Conservation (phyloP, 2,329 filamentous ascomycete genomes). For the Exophiala calicioides region DNA sequence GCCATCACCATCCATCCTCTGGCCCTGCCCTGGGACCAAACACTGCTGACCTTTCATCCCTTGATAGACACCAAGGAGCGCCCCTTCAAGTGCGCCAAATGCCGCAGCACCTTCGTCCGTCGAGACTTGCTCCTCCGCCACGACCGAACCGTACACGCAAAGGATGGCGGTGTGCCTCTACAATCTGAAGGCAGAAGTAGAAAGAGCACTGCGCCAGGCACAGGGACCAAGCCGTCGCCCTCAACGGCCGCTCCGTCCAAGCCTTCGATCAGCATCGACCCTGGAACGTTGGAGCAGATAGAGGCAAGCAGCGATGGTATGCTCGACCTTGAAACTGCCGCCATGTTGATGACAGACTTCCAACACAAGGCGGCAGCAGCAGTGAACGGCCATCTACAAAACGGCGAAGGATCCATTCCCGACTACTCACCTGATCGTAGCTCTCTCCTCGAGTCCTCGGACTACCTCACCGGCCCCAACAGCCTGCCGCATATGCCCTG, state of each 20-base stretch:
- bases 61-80: conserved; percentile 90
- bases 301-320: conserved; percentile 86
- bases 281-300: conserved; percentile 85
- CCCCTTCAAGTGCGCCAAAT: conserved; percentile 98
- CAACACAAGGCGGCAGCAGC: conserved; percentile 89
- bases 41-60: conserved; percentile 19
- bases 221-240: conserved; percentile 67
- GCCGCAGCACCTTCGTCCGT: conserved; percentile 95
- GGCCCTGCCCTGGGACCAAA: conserved; percentile 8
- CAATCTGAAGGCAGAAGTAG: conserved; percentile 34
- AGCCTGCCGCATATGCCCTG: conserved; percentile 85
- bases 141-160: conserved; percentile 97
- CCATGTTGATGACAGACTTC: conserved; percentile 97
- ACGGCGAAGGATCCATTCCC: conserved; percentile 54
- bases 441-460: conserved; percentile 73
- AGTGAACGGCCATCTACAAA: conserved; percentile 51
- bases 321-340: conserved; percentile 94
- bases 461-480: conserved; percentile 76
- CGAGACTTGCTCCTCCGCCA: conserved; percentile 94
- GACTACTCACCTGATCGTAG: conserved; percentile 72
- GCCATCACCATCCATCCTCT: conserved; percentile 18
- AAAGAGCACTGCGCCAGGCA: conserved; percentile 47
- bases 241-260: conserved; percentile 61
- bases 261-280: conserved; percentile 76
- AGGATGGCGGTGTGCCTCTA: conserved; percentile 70